Base-by-base conservation (phyloP, 129 eudicot genomes). In the Flaveria robusta region DNA sequence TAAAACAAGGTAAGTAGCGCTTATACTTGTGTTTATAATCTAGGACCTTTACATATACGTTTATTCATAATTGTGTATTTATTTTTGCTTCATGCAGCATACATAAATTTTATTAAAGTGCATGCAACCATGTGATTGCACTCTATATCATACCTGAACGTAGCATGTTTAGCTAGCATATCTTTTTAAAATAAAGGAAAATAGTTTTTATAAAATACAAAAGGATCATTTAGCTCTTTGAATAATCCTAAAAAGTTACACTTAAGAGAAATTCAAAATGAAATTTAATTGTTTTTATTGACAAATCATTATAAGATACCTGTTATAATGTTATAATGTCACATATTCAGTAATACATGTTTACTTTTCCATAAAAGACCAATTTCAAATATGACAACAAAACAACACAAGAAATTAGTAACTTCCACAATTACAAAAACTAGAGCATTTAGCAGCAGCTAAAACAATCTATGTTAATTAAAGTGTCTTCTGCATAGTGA, bases 351-450 rank as follows among this genome's bases (percentile, higher is more conserved):
- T 31, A 63, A 29, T 31, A 27, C 43, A 27, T 29, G 13, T 29
- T 16, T 7, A 29, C 45, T 27, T 1, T 14, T 9, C 52, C 16
- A 9, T 39, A 9, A 66, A 16, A 4, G 26, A 66, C 71, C 71
- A 64, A 34, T 31, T 1, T 34, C 46, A 39, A 66, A 37, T 37
- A 49, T 66, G 7, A 49, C 71, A 24, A 16, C 16, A 39, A 18
- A 65, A 34, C 13, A 66, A 37, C 26, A 39, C n/a, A 20, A 68
- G 18, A 70, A 58, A 62, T 78, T 13, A 29, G 39, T 37, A 79
- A 71, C 71, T 62, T 60, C 18, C 39, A 71, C 45, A 79, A 27
- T 34, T 6, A 54, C 81, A 77, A 52, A 70, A 45, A 6, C 65
- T 59, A 60, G 71, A 31, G 16, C 55, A 78, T 62, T n/a, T 59